A percentile compares a stretch with the other conserved stretches of the same genome.
Evolutionary conservation across 2,329 filamentous ascomycete genomes (phyloP).

Genomic region (Acrocalymma vagum): DNA sequence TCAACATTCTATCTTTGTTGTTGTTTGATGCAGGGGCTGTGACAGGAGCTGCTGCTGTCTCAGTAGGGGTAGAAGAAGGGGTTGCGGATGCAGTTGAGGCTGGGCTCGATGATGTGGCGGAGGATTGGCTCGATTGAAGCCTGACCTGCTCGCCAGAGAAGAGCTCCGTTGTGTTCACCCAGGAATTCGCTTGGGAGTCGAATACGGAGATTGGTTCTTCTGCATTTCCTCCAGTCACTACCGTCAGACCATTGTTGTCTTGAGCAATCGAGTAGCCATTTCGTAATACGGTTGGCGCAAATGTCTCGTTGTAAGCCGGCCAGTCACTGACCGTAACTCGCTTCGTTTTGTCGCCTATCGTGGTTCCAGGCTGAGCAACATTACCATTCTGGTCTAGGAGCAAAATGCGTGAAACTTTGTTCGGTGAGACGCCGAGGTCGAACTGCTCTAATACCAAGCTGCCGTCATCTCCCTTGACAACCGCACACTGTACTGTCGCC

Average conservation of each 20-base stretch:
- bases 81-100: constrained; percentile 27
- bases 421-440: constrained; percentile 77
- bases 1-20: constrained; percentile 58
- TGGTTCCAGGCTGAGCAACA: constrained; percentile 56
- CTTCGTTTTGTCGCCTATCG: constrained; percentile 57
- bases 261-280: constrained; percentile 77
- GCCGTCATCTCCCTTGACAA: constrained; percentile 77
- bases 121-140: constrained; percentile 29
- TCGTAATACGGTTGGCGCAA: constrained; percentile 72
- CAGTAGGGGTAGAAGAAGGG: constrained; percentile 29
- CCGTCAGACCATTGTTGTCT: constrained; percentile 70
- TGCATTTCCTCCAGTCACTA: constrained; percentile 76
- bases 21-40: constrained; percentile 37
- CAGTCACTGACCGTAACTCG: constrained; percentile 70
- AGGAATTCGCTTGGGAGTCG: constrained; percentile 76
- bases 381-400: constrained; percentile 69
- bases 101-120: constrained; percentile 45
- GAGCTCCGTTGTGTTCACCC: constrained; percentile 75
- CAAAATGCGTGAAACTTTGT: constrained; percentile 74
- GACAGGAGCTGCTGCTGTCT: constrained; percentile 44
- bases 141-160: constrained; percentile 60
- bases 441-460: constrained; percentile 84
- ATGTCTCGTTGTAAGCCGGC: constrained; percentile 79
- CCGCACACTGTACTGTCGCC: constrained; percentile 66
- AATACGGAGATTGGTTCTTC: constrained; percentile 79